Evolutionary conservation across 768 basidiomycete species (phyloP).

Genomic region (Albatrellus ellisii): DNA sequence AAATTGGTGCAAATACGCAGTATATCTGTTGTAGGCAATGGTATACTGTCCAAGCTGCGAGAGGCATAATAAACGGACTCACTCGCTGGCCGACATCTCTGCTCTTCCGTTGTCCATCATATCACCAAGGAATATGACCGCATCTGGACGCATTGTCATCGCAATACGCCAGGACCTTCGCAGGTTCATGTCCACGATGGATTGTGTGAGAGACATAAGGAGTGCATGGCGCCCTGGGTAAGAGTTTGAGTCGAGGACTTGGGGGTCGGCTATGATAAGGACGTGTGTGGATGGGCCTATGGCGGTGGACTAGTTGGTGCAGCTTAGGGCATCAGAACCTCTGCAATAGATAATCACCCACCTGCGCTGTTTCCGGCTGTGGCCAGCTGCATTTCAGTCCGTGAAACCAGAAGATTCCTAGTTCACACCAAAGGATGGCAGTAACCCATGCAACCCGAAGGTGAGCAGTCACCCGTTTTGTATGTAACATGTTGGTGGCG

Average conservation of each 20-base stretch:
- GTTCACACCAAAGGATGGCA: constrained; percentile 1
- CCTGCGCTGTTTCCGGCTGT: constrained; percentile 20
- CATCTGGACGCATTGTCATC: constrained; percentile 46
- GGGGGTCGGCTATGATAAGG: constrained; percentile 82
- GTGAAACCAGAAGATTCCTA: constrained; percentile 16
- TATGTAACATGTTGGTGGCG: not conserved
- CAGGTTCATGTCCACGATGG: constrained; percentile 70
- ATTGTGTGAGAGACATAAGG: constrained; percentile 45
- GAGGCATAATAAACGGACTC: constrained; percentile 20
- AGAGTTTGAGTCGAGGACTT: constrained; percentile 65
- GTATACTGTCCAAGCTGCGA: constrained; percentile 1
- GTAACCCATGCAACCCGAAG: not conserved
- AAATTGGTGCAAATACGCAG: constrained; percentile 55
- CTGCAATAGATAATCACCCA: no score
- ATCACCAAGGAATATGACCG: constrained; percentile 76
- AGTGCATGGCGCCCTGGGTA: constrained; percentile 48
- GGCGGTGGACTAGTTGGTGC: constrained; percentile 17
- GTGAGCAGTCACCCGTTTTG: not conserved
- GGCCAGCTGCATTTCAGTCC: constrained; percentile 48
- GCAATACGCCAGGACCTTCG: constrained; percentile 75
- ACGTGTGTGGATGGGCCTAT: constrained; percentile 30
- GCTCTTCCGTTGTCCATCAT: constrained; percentile 82
- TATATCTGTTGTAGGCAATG: constrained; percentile 45
- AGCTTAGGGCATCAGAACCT: constrained; percentile 9
- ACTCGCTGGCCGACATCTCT: constrained; percentile 56